Percentiles rank a stretch among this genome's conserved stretches.
Conservation (phyloP, 169 alveolate species). For the Eimeria sp. region DNA sequence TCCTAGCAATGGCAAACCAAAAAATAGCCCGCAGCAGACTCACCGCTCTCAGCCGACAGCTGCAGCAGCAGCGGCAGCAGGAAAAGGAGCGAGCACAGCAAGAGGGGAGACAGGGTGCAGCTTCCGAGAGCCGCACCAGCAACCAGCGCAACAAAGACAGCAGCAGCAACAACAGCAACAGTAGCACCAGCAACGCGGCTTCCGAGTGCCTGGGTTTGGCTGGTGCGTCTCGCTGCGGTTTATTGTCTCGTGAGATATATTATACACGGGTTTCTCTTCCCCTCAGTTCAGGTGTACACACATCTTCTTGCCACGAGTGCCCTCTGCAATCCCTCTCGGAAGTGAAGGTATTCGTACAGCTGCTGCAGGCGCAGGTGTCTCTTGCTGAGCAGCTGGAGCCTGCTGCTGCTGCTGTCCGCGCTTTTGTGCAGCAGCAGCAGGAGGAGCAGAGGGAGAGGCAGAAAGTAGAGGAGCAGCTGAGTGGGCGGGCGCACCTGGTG, state of each 20-base stretch:
- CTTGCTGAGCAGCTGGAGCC: slow-evolving; percentile 28
- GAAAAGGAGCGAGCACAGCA: slow-evolving; percentile 15
- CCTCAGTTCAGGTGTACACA: slow-evolving; percentile 9
- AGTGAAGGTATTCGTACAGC: slow-evolving; percentile 16
- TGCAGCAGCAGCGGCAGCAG: slow-evolving; percentile 18
- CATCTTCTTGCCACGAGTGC: slow-evolving; percentile 46
- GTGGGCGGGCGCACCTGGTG: neutral
- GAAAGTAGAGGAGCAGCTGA: neutral
- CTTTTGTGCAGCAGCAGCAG: slow-evolving; percentile 24
- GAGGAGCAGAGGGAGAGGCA: neutral
- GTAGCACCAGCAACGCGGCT: neutral
- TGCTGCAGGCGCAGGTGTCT: slow-evolving; percentile 62
- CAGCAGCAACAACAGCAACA: slow-evolving; percentile 58
- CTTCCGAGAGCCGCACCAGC: neutral
- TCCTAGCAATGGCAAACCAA: neutral
- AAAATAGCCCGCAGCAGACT: neutral
- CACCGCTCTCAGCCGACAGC: neutral
- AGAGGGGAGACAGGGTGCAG: neutral
- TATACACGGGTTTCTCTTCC: slow-evolving; percentile 39
- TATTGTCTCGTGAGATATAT: neutral
- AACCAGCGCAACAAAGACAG: neutral
- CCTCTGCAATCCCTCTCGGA: slow-evolving; percentile 34
- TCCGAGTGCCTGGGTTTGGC: neutral
- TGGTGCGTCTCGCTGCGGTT: slow-evolving; percentile 19
- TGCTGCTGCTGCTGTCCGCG: neutral